Evolutionary conservation across 2,329 filamentous ascomycete species (phyloP).

Genomic region (Annulohypoxylon truncatum): DNA sequence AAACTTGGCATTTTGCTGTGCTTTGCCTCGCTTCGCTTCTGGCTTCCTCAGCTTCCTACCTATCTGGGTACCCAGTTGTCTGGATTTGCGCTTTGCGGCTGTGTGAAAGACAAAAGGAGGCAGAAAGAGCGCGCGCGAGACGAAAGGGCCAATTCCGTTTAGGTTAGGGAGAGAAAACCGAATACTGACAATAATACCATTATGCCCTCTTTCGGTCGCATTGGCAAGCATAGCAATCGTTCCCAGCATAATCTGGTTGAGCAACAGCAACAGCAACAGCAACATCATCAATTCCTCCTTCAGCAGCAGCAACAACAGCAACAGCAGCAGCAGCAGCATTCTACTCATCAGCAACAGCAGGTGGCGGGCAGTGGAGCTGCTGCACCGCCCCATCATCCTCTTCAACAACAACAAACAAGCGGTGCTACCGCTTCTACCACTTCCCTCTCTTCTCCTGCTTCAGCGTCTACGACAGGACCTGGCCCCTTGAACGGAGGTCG

Average conservation of each 20-base stretch:
- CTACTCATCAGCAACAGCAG: slow-evolving; percentile 31
- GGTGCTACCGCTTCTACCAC: slow-evolving; percentile 27
- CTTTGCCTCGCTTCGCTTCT: slow-evolving; percentile 33
- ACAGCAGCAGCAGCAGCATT: slow-evolving; percentile 46
- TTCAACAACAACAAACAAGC: slow-evolving; percentile 30
- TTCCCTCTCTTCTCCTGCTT: slow-evolving; percentile 38
- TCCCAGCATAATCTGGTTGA: slow-evolving; percentile 66
- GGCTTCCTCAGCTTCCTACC: slow-evolving; percentile 2
- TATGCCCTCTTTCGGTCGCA: slow-evolving; percentile 67
- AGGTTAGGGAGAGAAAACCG: slow-evolving; percentile 26
- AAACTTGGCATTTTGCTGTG: slow-evolving; percentile 24
- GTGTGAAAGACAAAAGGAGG: slow-evolving; percentile 33
- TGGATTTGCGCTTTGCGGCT: slow-evolving; percentile 22
- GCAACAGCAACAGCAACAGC: slow-evolving; percentile 52
- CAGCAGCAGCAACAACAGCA: slow-evolving; percentile 46
- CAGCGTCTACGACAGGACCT: slow-evolving; percentile 30
- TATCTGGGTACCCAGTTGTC: slow-evolving; percentile 15
- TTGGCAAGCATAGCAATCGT: slow-evolving; percentile 60
- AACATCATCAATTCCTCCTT: slow-evolving; percentile 47
- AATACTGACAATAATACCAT: slow-evolving; percentile 45
- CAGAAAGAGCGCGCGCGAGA: slow-evolving; percentile 11
- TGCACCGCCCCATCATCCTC: slow-evolving; percentile 48
- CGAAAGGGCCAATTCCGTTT: slow-evolving; percentile 29
- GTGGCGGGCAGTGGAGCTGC: slow-evolving; percentile 45
- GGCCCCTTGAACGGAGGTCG: slow-evolving; percentile 40